Base-by-base conservation (phyloP, 192 early-diverging fungal species). In the Phycomyces nitens region DNA sequence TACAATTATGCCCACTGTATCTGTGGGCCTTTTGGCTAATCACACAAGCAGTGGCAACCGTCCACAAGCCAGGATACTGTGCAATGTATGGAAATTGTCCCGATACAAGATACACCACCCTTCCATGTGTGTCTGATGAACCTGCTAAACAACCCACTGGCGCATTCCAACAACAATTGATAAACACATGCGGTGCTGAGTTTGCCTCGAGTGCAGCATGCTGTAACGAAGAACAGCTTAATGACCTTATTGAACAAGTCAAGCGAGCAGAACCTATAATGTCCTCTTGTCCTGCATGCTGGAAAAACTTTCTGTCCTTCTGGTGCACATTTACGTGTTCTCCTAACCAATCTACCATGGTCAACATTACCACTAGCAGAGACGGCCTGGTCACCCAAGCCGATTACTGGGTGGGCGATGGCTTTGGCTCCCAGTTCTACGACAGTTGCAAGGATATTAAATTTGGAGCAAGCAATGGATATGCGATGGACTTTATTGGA, bases 381-480 rank as follows among this genome's bases (percentile, higher is more conserved):
- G 24, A 58, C 12, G 52, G 56, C 0, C 66, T 77, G 20, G 86
- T 82, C 0, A 77, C 75, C 18, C 62, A 64, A 12, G 49, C 78
- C 3, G 82, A 85, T 57, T 81, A 80, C 44, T 73, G 76, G 53
- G 86, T 87, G 9, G 84, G 71, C 21, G 79, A 82, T 39, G 26
- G 71, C 9, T 82, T 80, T 60, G 84, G 83, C 8, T 63, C 70
- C 6, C 82, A 77, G 50, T 82, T 87, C 53, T 87, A 69, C 56
- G 71, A 83, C 47, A 82, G 80, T 43, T 87, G 86, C 68, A 85
- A 87, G 58, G 83, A 87, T 38, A 82, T 87, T 64, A 87, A 87
- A 60, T 87, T 87, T 67, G 79, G 80, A 0, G 72, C 84, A 3
- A 82, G 79, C 26, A 87, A 87, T 77, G 79, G 86, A 2, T 87